Evolutionary conservation across 2,329 filamentous ascomycete species (phyloP), one percentile per base, ranked within the genome.

Genomic region (Pseudonectria foliicola): DNA sequence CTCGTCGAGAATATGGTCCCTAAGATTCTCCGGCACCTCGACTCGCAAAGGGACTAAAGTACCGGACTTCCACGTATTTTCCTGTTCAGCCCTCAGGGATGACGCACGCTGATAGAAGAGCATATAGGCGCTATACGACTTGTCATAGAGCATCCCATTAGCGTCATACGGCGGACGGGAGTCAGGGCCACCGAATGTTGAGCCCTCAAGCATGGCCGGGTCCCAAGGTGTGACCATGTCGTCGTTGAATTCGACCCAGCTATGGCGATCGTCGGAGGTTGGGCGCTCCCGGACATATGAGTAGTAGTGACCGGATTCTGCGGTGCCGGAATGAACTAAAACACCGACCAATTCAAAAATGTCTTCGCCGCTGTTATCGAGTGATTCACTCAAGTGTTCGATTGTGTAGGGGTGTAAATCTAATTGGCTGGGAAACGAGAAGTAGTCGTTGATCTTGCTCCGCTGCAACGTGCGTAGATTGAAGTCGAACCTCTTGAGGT

Each of bases 291-390:
- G 83, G 44, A 93, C 87, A 56, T 88, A 96, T 0, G 90, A 96
- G 62, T 95, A 96, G 62, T 98, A 98, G 58, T 98, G 92, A 0
- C 92, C 92, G 18, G 87, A 90, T 54, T 95, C 87, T 10, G 90
- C 88, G 3, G 85, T 94, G 12, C 92, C 92, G 11, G 85, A 83
- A 56, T 98, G 92, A 2, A 98, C 87, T 13, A 98, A 77, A 29
- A 98, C 78, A 3, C 92, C 92, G n/a, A 95, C 89, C 3, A 98
- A 73, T 59, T 95, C 87, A 52, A 96, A 98, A 1, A 85, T 59
- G 58, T 98, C 92, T 26, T 81, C 73, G 29, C 75, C 61, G 4
- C 63, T 60, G 3, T 71, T 64, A 4, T 67, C 59, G 2, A 69
- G 63, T 4, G 76, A 68, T 37, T 85, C 71, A 44, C 80, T 85